These are phyloP conservation scores for Syzygium grande DNA, from an alignment of 345 rosid species.

Conservation along the genomic window DNA sequence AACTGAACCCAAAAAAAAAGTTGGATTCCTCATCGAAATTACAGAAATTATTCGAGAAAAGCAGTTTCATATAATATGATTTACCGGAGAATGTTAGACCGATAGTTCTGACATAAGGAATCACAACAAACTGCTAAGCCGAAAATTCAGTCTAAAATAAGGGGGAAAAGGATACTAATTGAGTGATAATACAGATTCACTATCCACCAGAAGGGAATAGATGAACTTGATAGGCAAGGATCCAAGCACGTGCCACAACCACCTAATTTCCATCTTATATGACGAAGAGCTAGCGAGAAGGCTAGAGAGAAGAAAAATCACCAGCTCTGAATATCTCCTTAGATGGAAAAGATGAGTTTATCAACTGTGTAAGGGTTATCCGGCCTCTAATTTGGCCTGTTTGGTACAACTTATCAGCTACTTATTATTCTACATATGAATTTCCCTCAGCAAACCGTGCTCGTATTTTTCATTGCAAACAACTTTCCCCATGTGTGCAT, in stretches of 20 bases:
- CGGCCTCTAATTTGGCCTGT: background rate
- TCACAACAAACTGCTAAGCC: background rate
- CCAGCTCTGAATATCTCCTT: background rate
- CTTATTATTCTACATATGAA: background rate
- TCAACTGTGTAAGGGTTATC: background rate
- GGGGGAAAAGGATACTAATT: background rate
- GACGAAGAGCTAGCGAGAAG: background rate
- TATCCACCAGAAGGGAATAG: background rate
- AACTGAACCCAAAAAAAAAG: background rate
- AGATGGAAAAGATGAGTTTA: background rate
- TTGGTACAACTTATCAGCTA: background rate
- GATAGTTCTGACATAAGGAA: background rate
- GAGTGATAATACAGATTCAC: background rate
- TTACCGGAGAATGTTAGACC: background rate
- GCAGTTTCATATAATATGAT: background rate
- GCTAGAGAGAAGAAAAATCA: background rate
- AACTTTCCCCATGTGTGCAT: background rate
- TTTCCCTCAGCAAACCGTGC: background rate
- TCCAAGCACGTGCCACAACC: background rate
- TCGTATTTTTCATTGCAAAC: background rate
- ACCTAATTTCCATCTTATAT: background rate
- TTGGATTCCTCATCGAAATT: background rate
- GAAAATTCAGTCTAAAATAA: background rate
- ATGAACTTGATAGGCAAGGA: background rate
- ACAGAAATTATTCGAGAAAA: background rate